Conservation (phyloP, 1,284 basidiomycete species). For the Fomitiporia mediterranea region DNA sequence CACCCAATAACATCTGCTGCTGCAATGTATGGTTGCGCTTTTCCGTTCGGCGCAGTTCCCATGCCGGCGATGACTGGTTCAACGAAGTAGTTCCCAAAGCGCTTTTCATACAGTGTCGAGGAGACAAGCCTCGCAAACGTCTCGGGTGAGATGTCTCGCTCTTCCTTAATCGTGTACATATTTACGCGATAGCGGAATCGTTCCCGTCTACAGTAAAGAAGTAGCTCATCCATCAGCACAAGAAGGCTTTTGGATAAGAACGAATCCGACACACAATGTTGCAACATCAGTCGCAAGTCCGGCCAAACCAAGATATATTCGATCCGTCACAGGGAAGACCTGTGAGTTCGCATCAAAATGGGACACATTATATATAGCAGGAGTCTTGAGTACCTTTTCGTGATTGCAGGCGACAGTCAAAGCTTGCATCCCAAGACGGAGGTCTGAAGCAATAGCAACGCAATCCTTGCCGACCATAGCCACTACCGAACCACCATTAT, state of each 20-base stretch:
- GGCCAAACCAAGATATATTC: slow-evolving; percentile 88
- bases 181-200: slow-evolving; percentile 92
- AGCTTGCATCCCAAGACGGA: slow-evolving; percentile 88
- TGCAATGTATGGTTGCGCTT: slow-evolving; percentile 91
- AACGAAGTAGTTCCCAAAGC: slow-evolving; percentile 96
- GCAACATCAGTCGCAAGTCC: slow-evolving; percentile 92
- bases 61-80: slow-evolving; percentile 96
- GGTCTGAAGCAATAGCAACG: slow-evolving; percentile 96
- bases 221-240: too few relatives aligned
- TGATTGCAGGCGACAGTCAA: slow-evolving; percentile 90
- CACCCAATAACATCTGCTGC: slow-evolving; percentile 97
- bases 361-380: neutral
- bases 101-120: slow-evolving; percentile 94
- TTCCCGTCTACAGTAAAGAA: slow-evolving; percentile 60
- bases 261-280: slow-evolving; percentile 64
- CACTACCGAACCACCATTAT: slow-evolving; percentile 95
- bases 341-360: slow-evolving; percentile 30
- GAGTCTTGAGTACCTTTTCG: slow-evolving; percentile 67
- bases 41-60: slow-evolving; percentile 67
- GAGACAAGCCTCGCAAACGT: slow-evolving; percentile 96
- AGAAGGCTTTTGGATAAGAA: neutral
- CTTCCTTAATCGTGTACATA: slow-evolving; percentile 99
- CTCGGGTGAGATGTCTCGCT: slow-evolving; percentile 93
- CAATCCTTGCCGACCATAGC: slow-evolving; percentile 99
- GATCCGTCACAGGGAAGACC: slow-evolving; percentile 94